Percentiles rank a stretch among this genome's conserved stretches.
These are phyloP conservation scores for Debaryomycetaceae sp. DNA, from an alignment of 1,139 yeast genomes.

Conservation along the genomic window DNA sequence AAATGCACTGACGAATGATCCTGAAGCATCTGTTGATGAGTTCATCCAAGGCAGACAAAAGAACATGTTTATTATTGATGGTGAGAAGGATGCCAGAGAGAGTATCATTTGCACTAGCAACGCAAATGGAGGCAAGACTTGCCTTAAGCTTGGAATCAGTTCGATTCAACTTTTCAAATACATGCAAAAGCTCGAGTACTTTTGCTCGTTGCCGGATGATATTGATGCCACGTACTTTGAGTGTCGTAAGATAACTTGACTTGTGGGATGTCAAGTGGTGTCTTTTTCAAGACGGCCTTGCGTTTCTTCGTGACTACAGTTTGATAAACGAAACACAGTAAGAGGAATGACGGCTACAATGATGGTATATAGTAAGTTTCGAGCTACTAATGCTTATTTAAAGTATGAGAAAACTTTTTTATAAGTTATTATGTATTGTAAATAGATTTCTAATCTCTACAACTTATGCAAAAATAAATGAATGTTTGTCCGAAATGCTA, in stretches of 20 bases:
- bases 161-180: constrained; percentile 42
- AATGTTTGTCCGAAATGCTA: background rate
- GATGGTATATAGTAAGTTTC: no score
- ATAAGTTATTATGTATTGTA: background rate
- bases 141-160: constrained; percentile 38
- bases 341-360: no score
- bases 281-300: no score
- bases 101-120: constrained; percentile 45
- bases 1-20: constrained; percentile 9
- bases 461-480: background rate
- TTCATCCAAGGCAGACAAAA: constrained; percentile 26
- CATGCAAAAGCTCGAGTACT: constrained; percentile 45
- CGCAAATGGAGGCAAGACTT: constrained; percentile 42
- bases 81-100: constrained; percentile 36
- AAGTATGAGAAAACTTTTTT: background rate
- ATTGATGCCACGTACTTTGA: constrained; percentile 48
- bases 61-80: constrained; percentile 42
- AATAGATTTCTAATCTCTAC: background rate
- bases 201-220: constrained; percentile 46
- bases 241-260: constrained; percentile 35
- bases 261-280: no score
- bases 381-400: no score
- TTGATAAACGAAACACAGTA: no score
- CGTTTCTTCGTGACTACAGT: no score
- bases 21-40: constrained; percentile 13